Base-by-base conservation (phyloP, 1,139 yeast genomes). In the Arxiozyma slooffiae region DNA sequence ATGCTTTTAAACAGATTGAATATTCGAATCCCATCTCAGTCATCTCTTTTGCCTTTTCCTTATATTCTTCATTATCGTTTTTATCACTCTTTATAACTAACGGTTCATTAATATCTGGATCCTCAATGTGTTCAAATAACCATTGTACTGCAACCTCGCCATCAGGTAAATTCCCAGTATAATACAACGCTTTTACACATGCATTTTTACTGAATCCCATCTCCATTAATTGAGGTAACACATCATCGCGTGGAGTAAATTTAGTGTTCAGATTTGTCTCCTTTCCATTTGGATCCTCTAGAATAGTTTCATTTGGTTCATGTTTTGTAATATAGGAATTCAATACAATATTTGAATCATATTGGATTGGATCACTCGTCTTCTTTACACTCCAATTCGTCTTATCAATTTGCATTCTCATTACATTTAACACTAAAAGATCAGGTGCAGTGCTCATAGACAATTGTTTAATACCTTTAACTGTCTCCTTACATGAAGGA, bases 201-300 rank as follows among this genome's bases (percentile, higher is more conserved):
- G 94, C 75, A 20, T 76, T 75, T 50, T 77, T 78, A 0, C 92
- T 79, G 66, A 92, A 92, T n/a, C 98, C 98, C 96, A 90, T 92
- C 30, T 78, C 79, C 51, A 73, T 66, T 23, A 94, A 75, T 53
- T 76, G 75, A 7, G 71, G 67, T 57, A 88, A 58, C 0, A 80
- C 79, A 1, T 71, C 77, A 38, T 70, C 71, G 58, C 87, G 76
- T 5, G 95, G 83, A 1, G 52, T 61, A 58, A 83, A 85, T n/a
- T 46, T 50, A 0, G 55, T 51, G 2, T 61, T 64, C 7, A 65
- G 70, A 4, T 57, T 63, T 2, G 65, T 69, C 11, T 57, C 61
- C 1, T 61, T 63, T 7, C 68, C 71, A 17, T 70, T 71, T 22
- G 48, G 50, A 14, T 49, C 50, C 3, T 44, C 71, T 18, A 75